Conservation (phyloP, 2,329 filamentous ascomycete species). For the Fusarium guadeloupense region DNA sequence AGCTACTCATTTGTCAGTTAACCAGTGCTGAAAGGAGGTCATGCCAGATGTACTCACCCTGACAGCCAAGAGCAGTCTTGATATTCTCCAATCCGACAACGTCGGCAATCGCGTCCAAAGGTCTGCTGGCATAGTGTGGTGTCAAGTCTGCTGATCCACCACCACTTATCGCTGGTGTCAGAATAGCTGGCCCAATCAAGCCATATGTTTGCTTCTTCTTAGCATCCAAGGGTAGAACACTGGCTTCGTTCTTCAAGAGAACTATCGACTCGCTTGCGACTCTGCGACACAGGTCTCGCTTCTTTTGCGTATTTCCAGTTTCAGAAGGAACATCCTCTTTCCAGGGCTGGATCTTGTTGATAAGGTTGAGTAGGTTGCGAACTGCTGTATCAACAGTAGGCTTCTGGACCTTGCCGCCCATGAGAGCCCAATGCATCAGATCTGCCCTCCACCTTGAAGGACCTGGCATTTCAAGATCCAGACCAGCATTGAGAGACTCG, state of each 20-base stretch:
- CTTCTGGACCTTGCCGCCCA: conserved; percentile 32
- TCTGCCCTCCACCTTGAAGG: conserved; percentile 38
- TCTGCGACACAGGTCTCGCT: no score
- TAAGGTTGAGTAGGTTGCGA: conserved; percentile 29
- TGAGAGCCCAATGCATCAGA: no score
- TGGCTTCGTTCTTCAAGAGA: conserved; percentile 29
- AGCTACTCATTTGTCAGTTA: no score
- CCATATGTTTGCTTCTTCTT: conserved; percentile 46
- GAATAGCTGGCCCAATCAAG: conserved; percentile 42
- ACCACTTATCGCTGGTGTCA: no score
- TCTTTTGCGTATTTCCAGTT: no score
- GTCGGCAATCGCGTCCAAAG: conserved; percentile 43
- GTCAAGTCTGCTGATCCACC: conserved; percentile 45
- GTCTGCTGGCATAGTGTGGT: conserved; percentile 43
- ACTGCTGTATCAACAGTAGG: conserved; percentile 34
- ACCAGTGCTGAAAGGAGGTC: no score
- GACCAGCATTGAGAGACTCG: conserved; percentile 39
- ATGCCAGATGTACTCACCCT: no score
- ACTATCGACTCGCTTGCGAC: conserved; percentile 62
- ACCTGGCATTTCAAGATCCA: conserved; percentile 49
- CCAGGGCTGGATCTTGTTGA: conserved; percentile 10
- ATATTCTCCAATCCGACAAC: conserved; percentile 18
- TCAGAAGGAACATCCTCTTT: no score
- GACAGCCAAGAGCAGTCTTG: conserved; percentile 1
- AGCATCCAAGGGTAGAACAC: conserved; percentile 3